A percentile compares a stretch with the other conserved stretches of the same genome.
phyloP scores from a whole-genome alignment of 371 early-diverging fungal species.

The Saksenaea vasiformis region DNA sequence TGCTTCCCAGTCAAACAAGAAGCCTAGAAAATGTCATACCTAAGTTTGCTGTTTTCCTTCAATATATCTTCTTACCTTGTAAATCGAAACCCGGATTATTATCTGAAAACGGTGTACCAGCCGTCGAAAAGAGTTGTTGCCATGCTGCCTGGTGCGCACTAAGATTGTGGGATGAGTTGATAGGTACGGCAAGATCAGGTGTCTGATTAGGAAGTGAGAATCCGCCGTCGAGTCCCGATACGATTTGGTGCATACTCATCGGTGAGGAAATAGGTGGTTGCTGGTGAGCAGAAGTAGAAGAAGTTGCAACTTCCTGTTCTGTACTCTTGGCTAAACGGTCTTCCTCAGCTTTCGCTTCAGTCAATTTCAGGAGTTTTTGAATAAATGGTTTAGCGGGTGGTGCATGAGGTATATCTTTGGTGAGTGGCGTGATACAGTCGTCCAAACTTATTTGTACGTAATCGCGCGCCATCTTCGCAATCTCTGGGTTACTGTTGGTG shows the following conservation, averaged over 20 bases:
- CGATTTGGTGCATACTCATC: conserved; percentile 29
- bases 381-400: conserved; percentile 38
- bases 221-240: conserved; percentile 10
- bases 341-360: conserved; percentile 13
- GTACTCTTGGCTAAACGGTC: conserved; percentile 3
- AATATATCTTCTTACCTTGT: conserved; percentile 14
- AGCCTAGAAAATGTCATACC: not conserved
- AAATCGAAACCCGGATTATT: conserved; percentile 19
- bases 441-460: conserved; percentile 35
- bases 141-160: conserved; percentile 23
- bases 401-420: conserved; percentile 31
- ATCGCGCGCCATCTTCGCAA: conserved; percentile 28
- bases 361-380: conserved; percentile 25
- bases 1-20: not conserved
- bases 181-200: conserved; percentile 1
- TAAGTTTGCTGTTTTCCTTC: not conserved
- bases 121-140: conserved; percentile 43
- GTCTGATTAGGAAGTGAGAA: not conserved
- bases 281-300: not conserved
- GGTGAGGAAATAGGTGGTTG: conserved; percentile 11
- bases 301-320: not conserved
- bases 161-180: conserved; percentile 9
- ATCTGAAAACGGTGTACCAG: conserved; percentile 35
- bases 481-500: conserved; percentile 25
- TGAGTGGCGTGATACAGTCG: conserved; percentile 35